Evolutionary conservation across 345 rosid species (phyloP).

Genomic region (Ceriops decandra): DNA sequence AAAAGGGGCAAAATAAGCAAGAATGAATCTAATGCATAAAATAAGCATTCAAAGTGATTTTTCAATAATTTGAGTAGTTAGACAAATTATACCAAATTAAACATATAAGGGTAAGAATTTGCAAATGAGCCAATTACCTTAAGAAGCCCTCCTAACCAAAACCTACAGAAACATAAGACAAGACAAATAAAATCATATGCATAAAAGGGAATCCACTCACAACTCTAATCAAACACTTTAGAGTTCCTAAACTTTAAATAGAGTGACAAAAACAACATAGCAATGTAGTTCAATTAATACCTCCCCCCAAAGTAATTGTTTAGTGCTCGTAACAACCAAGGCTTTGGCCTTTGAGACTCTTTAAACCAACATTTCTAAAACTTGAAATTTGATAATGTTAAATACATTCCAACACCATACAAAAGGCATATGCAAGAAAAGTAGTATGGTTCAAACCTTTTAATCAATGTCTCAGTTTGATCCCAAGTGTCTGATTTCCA

Average conservation of each 20-base stretch:
- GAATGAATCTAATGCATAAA: not conserved
- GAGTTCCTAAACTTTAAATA: not conserved
- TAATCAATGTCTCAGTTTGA: constrained; percentile 67
- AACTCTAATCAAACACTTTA: not conserved
- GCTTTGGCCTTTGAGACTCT: constrained; percentile 67
- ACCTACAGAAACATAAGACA: constrained; percentile 42
- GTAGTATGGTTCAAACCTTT: constrained; percentile 11
- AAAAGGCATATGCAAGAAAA: constrained; percentile 2
- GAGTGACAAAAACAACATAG: not conserved
- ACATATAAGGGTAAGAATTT: not conserved
- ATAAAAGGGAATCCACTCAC: not conserved
- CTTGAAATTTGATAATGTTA: constrained; percentile 28
- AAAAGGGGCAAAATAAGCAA: too few relatives aligned
- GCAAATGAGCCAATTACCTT: constrained; percentile 47
- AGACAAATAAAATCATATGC: constrained; percentile 5
- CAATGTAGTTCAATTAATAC: constrained; percentile 26
- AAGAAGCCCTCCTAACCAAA: constrained; percentile 86
- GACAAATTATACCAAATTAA: constrained; percentile 13
- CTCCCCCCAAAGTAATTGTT: constrained; percentile 81
- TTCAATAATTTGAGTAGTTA: constrained; percentile 3
- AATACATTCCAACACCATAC: not conserved
- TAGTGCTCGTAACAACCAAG: constrained; percentile 84
- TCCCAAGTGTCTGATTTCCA: constrained; percentile 97
- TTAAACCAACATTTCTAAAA: constrained; percentile 78
- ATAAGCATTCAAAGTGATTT: not conserved